These are phyloP conservation scores for Rauvolfia tetraphylla DNA, from an alignment of 257 asterid species.

Conservation along the genomic window DNA sequence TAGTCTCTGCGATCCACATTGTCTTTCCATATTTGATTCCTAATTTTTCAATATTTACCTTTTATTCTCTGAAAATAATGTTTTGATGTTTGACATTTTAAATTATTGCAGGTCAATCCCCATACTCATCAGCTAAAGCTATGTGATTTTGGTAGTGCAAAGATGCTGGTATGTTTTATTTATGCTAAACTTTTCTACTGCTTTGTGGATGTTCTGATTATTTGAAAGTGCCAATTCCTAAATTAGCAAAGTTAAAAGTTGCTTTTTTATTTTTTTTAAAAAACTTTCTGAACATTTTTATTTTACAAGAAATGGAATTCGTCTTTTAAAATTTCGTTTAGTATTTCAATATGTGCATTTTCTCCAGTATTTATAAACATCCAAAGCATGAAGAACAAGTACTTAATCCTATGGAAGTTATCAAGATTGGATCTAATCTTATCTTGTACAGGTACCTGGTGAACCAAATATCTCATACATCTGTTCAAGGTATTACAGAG, in stretches of 20 bases:
- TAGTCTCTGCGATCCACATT: not conserved
- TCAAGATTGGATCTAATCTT: slow-evolving; percentile 4
- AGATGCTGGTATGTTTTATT: slow-evolving; percentile 63
- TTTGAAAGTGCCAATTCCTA: not conserved
- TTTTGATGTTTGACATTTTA: not conserved
- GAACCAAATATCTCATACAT: slow-evolving; percentile 93
- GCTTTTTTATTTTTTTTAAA: not conserved
- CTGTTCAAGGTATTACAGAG: slow-evolving; percentile 92
- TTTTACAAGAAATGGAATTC: not conserved
- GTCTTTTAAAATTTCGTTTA: not conserved
- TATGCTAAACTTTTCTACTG: not conserved
- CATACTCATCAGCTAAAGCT: slow-evolving; percentile 79
- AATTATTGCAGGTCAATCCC: slow-evolving; percentile 69
- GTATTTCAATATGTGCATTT: not conserved
- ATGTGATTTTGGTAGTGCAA: slow-evolving; percentile 98
- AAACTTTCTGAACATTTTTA: not conserved
- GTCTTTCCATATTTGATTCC: not conserved
- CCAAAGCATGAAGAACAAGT: not conserved
- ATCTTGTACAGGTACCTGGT: slow-evolving; percentile 57
- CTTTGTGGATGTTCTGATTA: not conserved
- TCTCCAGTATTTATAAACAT: not conserved
- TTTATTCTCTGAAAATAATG: not conserved
- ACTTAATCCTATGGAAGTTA: not conserved
- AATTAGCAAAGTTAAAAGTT: not conserved
- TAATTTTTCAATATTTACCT: not conserved